Base-by-base conservation (phyloP, 768 basidiomycete species). In the Chalciporus chontae region DNA sequence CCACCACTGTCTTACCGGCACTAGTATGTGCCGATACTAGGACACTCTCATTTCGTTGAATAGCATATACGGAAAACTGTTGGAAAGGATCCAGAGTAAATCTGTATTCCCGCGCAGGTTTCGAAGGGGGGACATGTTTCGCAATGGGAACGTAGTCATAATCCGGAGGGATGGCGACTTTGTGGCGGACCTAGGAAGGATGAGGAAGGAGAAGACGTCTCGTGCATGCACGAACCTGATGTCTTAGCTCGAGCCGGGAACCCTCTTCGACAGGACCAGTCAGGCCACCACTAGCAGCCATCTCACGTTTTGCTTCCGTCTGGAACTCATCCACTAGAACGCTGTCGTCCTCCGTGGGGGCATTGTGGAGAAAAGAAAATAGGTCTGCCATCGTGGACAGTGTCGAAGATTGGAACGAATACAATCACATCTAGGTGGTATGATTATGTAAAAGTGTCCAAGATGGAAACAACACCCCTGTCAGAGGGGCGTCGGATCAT, bases 1-100 rank as follows among this genome's bases (percentile, higher is more conserved):
- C 96, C 53, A 99, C 96, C 54, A 98, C 96, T 2, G 96, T 99
- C 73, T 99, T 99, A 63, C 96, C 96, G 31, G 96, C 96, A 70
- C 91, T 94, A 5, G 96, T 99, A 73, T 99, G 96, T 0, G 96
- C 96, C 19, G 95, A 97, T 14, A 99, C 96, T 44, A 99, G 77
- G 5, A 98, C 95, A 61, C 90, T 93, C 73, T 99, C 96, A 65
- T 96, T 95, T 34, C 96, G 80, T 67, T 99, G 93, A 44, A 99
- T 98, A 34, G 93, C 94, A 55, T 90, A 80, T 8, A 98, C 84
- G 2, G 95, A 94, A 40, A 98, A 93, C 63, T 85, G 80, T 62
- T 98, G 96, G 73, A 99, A 99, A 15, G 96, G 95, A 71, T 99
- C 96, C 45, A 99, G 79, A 40, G 84, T 87, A 74, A 99, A 99